Base-by-base conservation (phyloP, 1,139 yeast species). In the Yamadazyma spencermartinsiae region DNA sequence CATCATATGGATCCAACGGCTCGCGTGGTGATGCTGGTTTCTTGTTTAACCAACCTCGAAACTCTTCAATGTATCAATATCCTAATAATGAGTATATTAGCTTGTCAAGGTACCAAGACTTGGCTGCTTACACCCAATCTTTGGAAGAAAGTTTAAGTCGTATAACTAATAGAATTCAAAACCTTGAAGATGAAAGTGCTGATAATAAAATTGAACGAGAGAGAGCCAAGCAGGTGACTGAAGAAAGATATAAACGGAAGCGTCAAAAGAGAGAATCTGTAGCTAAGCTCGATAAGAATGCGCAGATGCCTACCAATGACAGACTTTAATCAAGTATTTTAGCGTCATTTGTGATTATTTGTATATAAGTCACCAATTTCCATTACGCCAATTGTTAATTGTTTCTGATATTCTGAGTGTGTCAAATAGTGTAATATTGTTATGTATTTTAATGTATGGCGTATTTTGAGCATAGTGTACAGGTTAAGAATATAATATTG, bases 41-140 rank as follows among this genome's bases (percentile, higher is more conserved):
- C 12, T 31, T 35, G 12, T 41, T 37, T 15, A 39, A 41, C 21
- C 49, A 43, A 32, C 41, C 36, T 16, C 36, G 47, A 11, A 39
- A 43, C 14, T 38, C 42, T 3, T 31, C 37, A 4, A 24, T 45
- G 33, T 45, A 45, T 27, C 45, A 43, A 26, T 45, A 43, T 20
- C 47, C 46, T 8, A 42, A 46, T 14, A 40, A 46, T 16, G 54
- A 50, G 14, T 54, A 43, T 40, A 65, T 68, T 12, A 51, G 63
- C 11, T 44, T 60, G 39, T 53, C 59, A 2, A 55, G 55, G 41
- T 68, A 67, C 44, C 66, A 65, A 38, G 68, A 66, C 35, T 54
- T 68, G 36, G 62, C 65, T 17, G 49, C 54, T 8, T 66, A 66
- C 42, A 63, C 73, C 3, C 63, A 60, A 26, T 48, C 60, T 1